These are phyloP conservation scores for Camellia lanceoleosa DNA, from an alignment of 148 eudicot genomes.

Conservation along the genomic window DNA sequence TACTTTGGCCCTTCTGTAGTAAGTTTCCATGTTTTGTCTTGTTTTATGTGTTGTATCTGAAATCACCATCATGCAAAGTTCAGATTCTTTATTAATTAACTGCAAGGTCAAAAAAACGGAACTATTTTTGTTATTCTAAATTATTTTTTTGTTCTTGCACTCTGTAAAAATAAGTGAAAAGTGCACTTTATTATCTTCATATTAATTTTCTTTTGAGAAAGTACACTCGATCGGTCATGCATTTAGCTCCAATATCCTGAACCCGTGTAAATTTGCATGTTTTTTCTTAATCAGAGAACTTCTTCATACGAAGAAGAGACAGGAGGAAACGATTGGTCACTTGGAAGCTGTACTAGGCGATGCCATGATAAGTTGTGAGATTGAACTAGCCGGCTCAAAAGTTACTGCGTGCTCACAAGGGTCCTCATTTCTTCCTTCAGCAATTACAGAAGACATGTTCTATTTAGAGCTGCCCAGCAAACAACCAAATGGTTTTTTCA, in stretches of 20 bases:
- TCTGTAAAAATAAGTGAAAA: too few species aligned
- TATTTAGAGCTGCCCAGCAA: constrained; percentile 31
- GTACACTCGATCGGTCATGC: not conserved
- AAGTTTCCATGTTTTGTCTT: too few species aligned
- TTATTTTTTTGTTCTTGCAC: too few species aligned
- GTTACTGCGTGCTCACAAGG: constrained; percentile 40
- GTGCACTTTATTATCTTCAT: not conserved
- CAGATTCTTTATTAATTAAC: too few species aligned
- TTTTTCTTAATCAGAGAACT: constrained; percentile 22
- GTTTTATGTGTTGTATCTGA: too few species aligned
- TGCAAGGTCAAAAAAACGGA: too few species aligned
- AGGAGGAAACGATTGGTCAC: constrained; percentile 41
- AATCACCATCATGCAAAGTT: too few species aligned
- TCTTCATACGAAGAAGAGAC: constrained; percentile 40
- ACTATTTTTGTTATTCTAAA: too few species aligned
- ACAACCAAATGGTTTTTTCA: constrained; percentile 16
- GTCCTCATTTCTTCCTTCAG: constrained; percentile 46
- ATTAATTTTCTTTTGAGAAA: not conserved
- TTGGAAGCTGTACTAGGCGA: constrained; percentile 36
- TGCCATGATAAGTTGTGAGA: constrained; percentile 42
- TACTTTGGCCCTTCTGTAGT: too few species aligned
- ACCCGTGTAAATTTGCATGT: not conserved
- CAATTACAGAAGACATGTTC: constrained; percentile 39
- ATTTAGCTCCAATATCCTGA: not conserved
- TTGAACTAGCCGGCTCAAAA: constrained; percentile 47